Evolutionary conservation across 2,329 filamentous ascomycete species (phyloP), one percentile per base, ranked within the genome.

Genomic region (Botrytis fragariae): DNA sequence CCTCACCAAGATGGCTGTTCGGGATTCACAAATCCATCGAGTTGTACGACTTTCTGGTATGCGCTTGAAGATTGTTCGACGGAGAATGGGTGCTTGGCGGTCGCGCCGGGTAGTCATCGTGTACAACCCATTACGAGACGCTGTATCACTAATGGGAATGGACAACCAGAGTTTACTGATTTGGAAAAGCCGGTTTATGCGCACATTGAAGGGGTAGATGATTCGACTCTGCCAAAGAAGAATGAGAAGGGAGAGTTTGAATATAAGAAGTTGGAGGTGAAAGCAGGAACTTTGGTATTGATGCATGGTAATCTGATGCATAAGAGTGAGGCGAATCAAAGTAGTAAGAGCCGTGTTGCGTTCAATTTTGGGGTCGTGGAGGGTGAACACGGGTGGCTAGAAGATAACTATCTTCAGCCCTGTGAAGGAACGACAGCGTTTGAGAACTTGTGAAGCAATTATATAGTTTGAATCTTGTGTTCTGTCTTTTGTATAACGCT

Each of bases 281-380:
- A 39, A 48, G 68, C 68, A 9, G 68, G 68, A 9, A 71, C 57
- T 4, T 32, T 71, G 22, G 18, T 71, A 20, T 61, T 71, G 57
- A 71, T 71, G 68, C 68, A 71, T 71, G 57, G 68, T 16, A 71
- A 71, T 71, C 12, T 71, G 4, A 71, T 71, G 68, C 68, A 71
- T 22, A 71, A 16, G 32, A 71, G 68, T 37, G 68, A 71, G 12
- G 68, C 68, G 42, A 71, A 71, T 16, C 4, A 8, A n/a, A 62
- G 68, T 71, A 45, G 32, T 5, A 71, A 71, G 42, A 71, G 57
- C 37, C 68, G 68, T 12, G 57, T 62, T 20, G 57, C 57, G 32
- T 71, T 71, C 16, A 71, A 62, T 37, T 71, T 71, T 57, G 57
- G 57, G 14, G 42, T 71, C 14, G 68, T 71, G 29, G 68, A 71